A percentile compares a stretch with the other conserved stretches of the same genome.
These are phyloP conservation scores for Heliocybe sulcata DNA, from an alignment of 1,284 basidiomycete genomes.

Conservation along the genomic window DNA sequence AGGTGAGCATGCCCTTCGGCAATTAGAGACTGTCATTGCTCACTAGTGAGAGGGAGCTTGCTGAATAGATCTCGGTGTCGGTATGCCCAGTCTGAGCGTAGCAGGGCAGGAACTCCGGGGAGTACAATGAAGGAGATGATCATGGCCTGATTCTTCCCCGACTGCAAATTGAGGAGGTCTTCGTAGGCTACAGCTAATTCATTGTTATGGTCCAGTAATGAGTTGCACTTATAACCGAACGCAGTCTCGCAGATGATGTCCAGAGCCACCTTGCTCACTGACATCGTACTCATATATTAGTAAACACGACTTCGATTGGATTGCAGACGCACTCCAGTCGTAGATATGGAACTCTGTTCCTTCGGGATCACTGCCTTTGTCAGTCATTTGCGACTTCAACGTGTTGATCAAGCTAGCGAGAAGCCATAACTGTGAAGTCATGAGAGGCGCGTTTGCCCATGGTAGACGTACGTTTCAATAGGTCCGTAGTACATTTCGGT, in stretches of 20 bases:
- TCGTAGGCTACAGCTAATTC: slow-evolving; percentile 41
- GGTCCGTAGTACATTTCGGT: slow-evolving; percentile 41
- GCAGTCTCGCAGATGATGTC: slow-evolving; percentile 44
- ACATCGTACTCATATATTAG: neutral
- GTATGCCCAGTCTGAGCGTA: slow-evolving; percentile 30
- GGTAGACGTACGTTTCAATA: slow-evolving; percentile 29
- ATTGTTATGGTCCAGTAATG: slow-evolving; percentile 37
- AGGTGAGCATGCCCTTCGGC: neutral
- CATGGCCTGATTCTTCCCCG: slow-evolving; percentile 31
- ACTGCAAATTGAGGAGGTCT: slow-evolving; percentile 31
- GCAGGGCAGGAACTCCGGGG: slow-evolving; percentile 20
- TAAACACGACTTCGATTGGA: neutral
- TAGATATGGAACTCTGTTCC: slow-evolving; percentile 32
- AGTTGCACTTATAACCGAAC: slow-evolving; percentile 39
- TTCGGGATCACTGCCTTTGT: slow-evolving; percentile 20
- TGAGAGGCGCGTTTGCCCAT: too few species aligned
- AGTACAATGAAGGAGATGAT: slow-evolving; percentile 29
- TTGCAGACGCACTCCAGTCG: slow-evolving; percentile 34
- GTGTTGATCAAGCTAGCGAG: neutral
- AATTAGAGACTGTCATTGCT: slow-evolving; percentile 3
- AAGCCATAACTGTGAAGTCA: too few species aligned
- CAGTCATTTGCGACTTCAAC: slow-evolving; percentile 3
- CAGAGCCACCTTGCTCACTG: slow-evolving; percentile 44
- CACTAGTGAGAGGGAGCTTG: slow-evolving; percentile 4
- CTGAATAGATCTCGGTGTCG: slow-evolving; percentile 25